A percentile compares a stretch with the other conserved stretches of the same genome.
Evolutionary conservation across 2,329 filamentous ascomycete species (phyloP).

Genomic region (Alternaria angustiovoidea): DNA sequence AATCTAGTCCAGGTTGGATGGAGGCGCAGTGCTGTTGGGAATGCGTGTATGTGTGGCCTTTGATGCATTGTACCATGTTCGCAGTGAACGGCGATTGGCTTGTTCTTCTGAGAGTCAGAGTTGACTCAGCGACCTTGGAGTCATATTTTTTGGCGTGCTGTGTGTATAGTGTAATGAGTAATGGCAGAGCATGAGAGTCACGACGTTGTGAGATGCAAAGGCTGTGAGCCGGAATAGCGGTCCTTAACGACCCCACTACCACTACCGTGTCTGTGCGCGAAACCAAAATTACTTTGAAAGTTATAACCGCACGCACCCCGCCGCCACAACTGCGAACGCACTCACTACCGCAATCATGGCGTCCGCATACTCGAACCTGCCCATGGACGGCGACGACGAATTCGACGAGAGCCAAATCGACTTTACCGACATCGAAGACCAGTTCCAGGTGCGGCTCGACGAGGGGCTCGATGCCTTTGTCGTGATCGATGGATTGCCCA

Average conservation of each 20-base stretch:
- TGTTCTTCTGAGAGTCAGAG: neutral
- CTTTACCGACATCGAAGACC: slow-evolving; percentile 90
- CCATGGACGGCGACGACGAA: slow-evolving; percentile 79
- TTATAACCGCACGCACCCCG: slow-evolving; percentile 12
- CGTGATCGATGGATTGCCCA: slow-evolving; percentile 91
- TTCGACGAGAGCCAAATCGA: slow-evolving; percentile 95
- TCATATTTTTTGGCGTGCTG: neutral
- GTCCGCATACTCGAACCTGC: slow-evolving; percentile 89
- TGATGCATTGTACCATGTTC: slow-evolving; percentile 2
- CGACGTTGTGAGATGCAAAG: neutral
- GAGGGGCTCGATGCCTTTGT: slow-evolving; percentile 97
- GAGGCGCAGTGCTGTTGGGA: neutral
- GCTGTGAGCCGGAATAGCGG: neutral
- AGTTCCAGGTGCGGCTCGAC: slow-evolving; percentile 95
- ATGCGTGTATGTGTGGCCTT: neutral
- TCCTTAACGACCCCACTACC: slow-evolving; percentile 11
- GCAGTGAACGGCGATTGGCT: neutral
- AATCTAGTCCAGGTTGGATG: slow-evolving; percentile 13
- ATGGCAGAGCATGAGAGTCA: slow-evolving; percentile 12
- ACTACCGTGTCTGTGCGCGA: slow-evolving; percentile 2
- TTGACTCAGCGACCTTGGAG: neutral
- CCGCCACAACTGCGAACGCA: slow-evolving; percentile 26
- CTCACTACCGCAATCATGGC: slow-evolving; percentile 72
- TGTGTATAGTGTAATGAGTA: slow-evolving; percentile 23
- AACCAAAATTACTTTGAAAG: slow-evolving; percentile 16